These are phyloP conservation scores for Bauhinia variegata DNA, from an alignment of 306 rosid genomes.

Conservation along the genomic window DNA sequence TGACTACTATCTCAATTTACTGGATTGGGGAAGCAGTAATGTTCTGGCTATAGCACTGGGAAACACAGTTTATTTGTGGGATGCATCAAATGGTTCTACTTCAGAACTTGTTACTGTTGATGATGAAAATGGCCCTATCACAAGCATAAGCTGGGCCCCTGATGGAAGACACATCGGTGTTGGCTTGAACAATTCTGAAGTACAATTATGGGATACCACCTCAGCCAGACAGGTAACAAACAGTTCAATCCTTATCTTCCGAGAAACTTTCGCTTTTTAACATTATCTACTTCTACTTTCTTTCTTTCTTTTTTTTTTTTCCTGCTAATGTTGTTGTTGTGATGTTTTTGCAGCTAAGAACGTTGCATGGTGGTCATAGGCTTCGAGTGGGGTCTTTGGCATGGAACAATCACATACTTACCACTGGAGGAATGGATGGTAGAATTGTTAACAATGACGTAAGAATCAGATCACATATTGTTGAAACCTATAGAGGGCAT, in stretches of 20 bases:
- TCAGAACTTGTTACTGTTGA: slow-evolving; percentile 77
- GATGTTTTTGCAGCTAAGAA: slow-evolving; percentile 61
- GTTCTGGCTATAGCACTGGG: slow-evolving; percentile 88
- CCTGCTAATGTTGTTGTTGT: slow-evolving; percentile 15
- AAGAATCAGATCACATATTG: slow-evolving; percentile 71
- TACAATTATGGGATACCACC: slow-evolving; percentile 80
- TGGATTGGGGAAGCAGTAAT: slow-evolving; percentile 84
- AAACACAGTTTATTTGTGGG: slow-evolving; percentile 76
- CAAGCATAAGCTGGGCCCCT: slow-evolving; percentile 82
- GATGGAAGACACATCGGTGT: slow-evolving; percentile 81
- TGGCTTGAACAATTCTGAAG: slow-evolving; percentile 78
- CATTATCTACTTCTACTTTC: not conserved
- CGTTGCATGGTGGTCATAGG: slow-evolving; percentile 76
- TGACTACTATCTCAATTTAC: slow-evolving; percentile 76
- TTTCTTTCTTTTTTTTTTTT: too few species aligned
- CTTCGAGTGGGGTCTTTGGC: slow-evolving; percentile 76
- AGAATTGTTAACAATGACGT: slow-evolving; percentile 74
- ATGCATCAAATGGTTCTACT: slow-evolving; percentile 70
- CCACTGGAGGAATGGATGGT: slow-evolving; percentile 89
- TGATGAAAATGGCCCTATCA: slow-evolving; percentile 75
- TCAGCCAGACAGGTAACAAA: slow-evolving; percentile 55
- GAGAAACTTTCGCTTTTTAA: not conserved
- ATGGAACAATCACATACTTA: slow-evolving; percentile 81
- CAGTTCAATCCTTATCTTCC: not conserved
- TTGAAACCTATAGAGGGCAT: slow-evolving; percentile 82